Evolutionary conservation across 2,329 filamentous ascomycete species (phyloP).

Genomic region (Diaporthe aspalathi): DNA sequence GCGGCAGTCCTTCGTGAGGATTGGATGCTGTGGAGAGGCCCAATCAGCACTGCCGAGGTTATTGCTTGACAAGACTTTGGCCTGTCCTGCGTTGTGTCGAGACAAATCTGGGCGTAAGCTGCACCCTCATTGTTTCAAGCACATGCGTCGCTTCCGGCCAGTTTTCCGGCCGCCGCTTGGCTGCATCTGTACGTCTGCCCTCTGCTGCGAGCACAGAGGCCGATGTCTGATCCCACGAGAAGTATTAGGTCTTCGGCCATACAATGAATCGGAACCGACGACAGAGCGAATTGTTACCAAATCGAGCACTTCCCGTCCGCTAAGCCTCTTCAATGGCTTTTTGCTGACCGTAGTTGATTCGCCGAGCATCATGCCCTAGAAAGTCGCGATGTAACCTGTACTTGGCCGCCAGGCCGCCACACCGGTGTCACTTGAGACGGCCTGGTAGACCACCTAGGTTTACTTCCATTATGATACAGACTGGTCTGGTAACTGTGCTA

Average conservation of each 20-base stretch:
- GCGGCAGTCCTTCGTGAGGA: too few relatives aligned
- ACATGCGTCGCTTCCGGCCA: background rate
- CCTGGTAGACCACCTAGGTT: background rate
- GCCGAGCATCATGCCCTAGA: background rate
- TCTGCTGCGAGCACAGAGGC: background rate
- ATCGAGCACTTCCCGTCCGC: background rate
- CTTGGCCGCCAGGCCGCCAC: background rate
- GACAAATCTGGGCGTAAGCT: slow-evolving; percentile 4
- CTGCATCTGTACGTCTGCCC: background rate
- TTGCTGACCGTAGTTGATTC: too few relatives aligned
- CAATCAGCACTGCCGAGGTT: background rate
- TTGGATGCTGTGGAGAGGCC: too few relatives aligned
- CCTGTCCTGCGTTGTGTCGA: too few relatives aligned
- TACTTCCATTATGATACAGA: background rate
- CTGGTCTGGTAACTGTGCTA: background rate
- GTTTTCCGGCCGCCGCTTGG: background rate
- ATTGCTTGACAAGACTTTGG: too few relatives aligned
- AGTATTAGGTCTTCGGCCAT: background rate
- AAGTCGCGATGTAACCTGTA: background rate
- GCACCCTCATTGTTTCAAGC: background rate
- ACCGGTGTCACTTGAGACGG: background rate
- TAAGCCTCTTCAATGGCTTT: too few relatives aligned
- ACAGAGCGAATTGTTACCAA: background rate
- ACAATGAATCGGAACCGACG: too few relatives aligned
- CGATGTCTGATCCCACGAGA: background rate